Evolutionary conservation across 78 protist species (phyloP), one percentile per base, ranked within the genome.

Genomic region (Planoprotostelium fungivorum): DNA sequence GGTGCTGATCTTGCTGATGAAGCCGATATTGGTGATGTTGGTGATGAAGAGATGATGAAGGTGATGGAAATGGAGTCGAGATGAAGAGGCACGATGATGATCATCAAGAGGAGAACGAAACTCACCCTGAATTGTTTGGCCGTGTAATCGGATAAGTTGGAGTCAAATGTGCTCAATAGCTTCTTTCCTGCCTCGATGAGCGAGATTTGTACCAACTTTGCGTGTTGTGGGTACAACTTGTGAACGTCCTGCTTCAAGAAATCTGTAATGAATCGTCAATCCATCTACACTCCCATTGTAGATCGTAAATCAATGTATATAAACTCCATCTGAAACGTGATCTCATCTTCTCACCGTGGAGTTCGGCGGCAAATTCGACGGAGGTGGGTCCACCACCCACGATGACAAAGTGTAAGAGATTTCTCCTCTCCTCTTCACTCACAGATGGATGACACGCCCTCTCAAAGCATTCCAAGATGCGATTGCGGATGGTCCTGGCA

Each of bases 361-460:
- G 16, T 16, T 51, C 73, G 5, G 73, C 73, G 5, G 73, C 92
- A 5, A 34, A 73, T 73, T 97, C 97, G 38, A 93, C 93, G 25
- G 96, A 94, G n/a, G 97, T 96, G 10, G 98, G 97, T 0, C 98
- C 98, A 35, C 97, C 98, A 31, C 98, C 98, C 0, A 97, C 92
- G 0, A 97, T 90, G 1, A 93, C 89, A 88, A 94, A 95, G 37
- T 93, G 73, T 0, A 94, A 63, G 28, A 89, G 23, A 0, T 88
- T 84, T 9, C 34, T 88, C 25, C 36, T 38, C 0, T 92, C 96
- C 1, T 87, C 84, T 37, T 92, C 94, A 0, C 91, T 38, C 0
- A 34, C 83, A 0, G 87, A 87, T 5, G 97, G 97, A 10, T 38
- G 83, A 28, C 25, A 38, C 0, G 97, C 97, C 9, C 92, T 36